Base-by-base conservation (phyloP, 2,329 filamentous ascomycete genomes). In the Diaporthe nobilis region DNA sequence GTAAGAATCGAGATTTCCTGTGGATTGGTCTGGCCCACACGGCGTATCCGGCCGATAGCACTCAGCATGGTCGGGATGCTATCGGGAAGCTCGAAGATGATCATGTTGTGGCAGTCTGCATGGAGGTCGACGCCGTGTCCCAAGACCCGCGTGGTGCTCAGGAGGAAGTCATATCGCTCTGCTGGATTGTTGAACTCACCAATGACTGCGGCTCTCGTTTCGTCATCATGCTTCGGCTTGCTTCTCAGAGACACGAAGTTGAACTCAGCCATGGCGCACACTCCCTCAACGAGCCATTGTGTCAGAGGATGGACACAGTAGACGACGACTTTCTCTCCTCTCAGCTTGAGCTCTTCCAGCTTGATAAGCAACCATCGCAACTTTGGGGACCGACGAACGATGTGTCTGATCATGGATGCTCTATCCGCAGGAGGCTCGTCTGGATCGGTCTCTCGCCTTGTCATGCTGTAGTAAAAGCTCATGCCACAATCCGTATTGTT, bases 81-180 rank as follows among this genome's bases (percentile, higher is more conserved):
- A 3, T 73, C 71, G 8, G 71, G 71, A 12, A 73, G 58, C 71
- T 73, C 71, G 13, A 73, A 73, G 8, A 73, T 57, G 17, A 73
- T 61, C 20, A 53, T 28, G 13, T 51, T 57, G 58, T 57, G 58
- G 37, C 71, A 73, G 37, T 73, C 60, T 39, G 4, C 5, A 20
- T 65, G 60, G 17, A 73, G 58, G 5, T 73, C 71, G n/a, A 73
- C 60, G 2, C 71, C 34, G n/a, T 39, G 20, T 20, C 71, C 71
- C 42, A 47, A 37, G 20, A 73, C 28, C 9, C 49, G 37, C 31
- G 67, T 47, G 1, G 71, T 63, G 17, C 42, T 63, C 42, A 73
- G 10, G 0, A 73, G 34, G n/a, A 73, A 63, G 15, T 73, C 49
- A n/a, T 55, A 17, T 0, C 60, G 44, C 34, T 67, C n/a, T 4